Evolutionary conservation across 2,329 filamentous ascomycete species (phyloP), one percentile per base, ranked within the genome.

Genomic region (Alternaria angustiovoidea): DNA sequence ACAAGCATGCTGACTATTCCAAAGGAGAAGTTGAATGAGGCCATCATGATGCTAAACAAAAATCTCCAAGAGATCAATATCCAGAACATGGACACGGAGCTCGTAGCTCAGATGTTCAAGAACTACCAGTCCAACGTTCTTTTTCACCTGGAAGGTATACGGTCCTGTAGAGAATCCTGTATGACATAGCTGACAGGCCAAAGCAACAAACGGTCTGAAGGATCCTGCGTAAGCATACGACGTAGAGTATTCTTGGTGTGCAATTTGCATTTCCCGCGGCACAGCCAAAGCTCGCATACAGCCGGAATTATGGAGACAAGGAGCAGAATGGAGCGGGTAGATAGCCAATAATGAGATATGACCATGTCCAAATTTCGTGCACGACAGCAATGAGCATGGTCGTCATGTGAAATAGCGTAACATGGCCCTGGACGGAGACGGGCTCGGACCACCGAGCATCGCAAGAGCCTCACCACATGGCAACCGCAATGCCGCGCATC

Each of bases 81-180:
- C 57, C 92, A 97, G 74, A 99, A 98, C 79, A 97, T 98, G 93
- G 96, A 99, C 75, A 93, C 97, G 36, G 95, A 98, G 81, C 86
- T 98, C 3, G 95, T 98, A 5, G 94, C 94, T 1, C 94, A 98
- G 77, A 99, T 99, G 95, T 99, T 98, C 85, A 97, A 98, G 83
- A 99, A 98, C 81, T 99, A 99, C 78, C 94, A 97, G 79, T 97
- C 93, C 11, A 99, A 98, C 72, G 94, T 98, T 14, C 83, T 98
- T 6, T 98, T 99, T 78, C 95, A 99, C 73, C 85, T 99, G 6
- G 95, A 98, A 88, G 95, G 95, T 96, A 83, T 41, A 11, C 16
- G 12, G 36, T 14, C 32, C 7, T 67, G 77, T 14, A 4, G 7
- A 43, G 4, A 7, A 26, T 20, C 2, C 3, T 16, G 12, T 36